Base-by-base conservation (phyloP, 2,329 filamentous ascomycete genomes). In the Fusarium buharicum region DNA sequence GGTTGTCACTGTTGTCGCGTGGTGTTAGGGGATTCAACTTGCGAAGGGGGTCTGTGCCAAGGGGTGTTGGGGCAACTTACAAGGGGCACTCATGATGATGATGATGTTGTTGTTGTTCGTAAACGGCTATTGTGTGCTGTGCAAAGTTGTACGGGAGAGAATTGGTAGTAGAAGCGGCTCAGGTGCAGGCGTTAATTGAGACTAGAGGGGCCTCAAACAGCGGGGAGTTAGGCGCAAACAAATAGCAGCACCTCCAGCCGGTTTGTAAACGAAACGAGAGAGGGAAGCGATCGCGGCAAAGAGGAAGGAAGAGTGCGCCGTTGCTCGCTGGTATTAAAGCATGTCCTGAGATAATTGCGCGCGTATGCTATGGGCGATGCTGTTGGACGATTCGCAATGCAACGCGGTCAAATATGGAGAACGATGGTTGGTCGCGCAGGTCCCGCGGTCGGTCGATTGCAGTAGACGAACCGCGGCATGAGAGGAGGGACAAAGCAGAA, bases 1-100 rank as follows among this genome's bases (percentile, higher is more conserved):
- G 49, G 76, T 49, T 36, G 78, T 78, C 62, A 86, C 84, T 86
- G 61, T 36, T 22, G n/a, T 20, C 22, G 16, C 37, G 24, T 45
- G n/a, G 30, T 55, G 55, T 55, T 55, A 56, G 20, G 28, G 27
- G 30, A n/a, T n/a, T 12, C 13, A 7, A 17, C 30, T 7, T 34
- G 36, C 20, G 49, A 43, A 46, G 38, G 45, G 54, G 22, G 54
- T 24, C 47, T 46, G 45, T 61, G 59, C 28, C 24, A 36, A 66
- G 43, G 53, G 43, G 39, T 24, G 27, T 33, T 28, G 12, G 34
- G 49, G 31, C 30, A 40, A 52, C 55, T 68, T 71, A 72, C 70
- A 63, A 53, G 70, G 70, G 36, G 55, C 43, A 46, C 66, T 71
- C 70, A 72, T 72, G 58, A 60, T 67, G 64, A 40, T 33, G 47